These are phyloP conservation scores for Allium cepa DNA, from an alignment of 106 monocot genomes.

Conservation along the genomic window DNA sequence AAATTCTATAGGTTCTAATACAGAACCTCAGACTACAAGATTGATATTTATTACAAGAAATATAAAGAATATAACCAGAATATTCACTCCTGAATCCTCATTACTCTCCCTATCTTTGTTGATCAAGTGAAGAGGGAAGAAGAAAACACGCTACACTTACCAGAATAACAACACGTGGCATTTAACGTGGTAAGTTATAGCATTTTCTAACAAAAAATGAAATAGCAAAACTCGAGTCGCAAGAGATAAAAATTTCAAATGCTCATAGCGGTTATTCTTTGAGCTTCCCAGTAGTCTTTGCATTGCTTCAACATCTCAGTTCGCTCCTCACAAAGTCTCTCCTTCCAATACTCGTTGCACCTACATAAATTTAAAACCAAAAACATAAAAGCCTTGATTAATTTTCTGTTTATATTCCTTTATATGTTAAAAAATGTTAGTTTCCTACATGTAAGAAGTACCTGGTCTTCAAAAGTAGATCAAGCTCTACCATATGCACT, in stretches of 20 bases:
- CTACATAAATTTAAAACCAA: constrained; percentile 10
- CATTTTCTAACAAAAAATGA: too few species aligned
- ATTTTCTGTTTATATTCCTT: not conserved
- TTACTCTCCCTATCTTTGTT: too few species aligned
- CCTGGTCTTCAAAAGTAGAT: constrained; percentile 60
- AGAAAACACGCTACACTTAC: too few species aligned
- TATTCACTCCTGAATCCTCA: too few species aligned
- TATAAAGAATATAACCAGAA: too few species aligned
- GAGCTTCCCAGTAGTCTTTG: constrained; percentile 53
- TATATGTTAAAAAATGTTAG: not conserved
- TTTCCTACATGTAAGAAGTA: not conserved
- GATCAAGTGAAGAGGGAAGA: too few species aligned
- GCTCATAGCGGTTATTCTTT: constrained; percentile 39
- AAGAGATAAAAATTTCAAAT: not conserved
- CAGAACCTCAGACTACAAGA: too few species aligned
- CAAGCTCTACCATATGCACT: constrained; percentile 60
- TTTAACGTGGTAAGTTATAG: too few species aligned
- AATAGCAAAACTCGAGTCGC: too few species aligned
- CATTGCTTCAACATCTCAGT: constrained; percentile 59
- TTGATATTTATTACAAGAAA: too few species aligned
- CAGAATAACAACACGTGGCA: too few species aligned
- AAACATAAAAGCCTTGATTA: not conserved
- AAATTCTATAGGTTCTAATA: too few species aligned
- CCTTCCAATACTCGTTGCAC: constrained; percentile 57
- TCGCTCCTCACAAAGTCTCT: constrained; percentile 50